phyloP scores from a whole-genome alignment of 1,284 basidiomycete species.

The Ustilago vetiveriae region DNA sequence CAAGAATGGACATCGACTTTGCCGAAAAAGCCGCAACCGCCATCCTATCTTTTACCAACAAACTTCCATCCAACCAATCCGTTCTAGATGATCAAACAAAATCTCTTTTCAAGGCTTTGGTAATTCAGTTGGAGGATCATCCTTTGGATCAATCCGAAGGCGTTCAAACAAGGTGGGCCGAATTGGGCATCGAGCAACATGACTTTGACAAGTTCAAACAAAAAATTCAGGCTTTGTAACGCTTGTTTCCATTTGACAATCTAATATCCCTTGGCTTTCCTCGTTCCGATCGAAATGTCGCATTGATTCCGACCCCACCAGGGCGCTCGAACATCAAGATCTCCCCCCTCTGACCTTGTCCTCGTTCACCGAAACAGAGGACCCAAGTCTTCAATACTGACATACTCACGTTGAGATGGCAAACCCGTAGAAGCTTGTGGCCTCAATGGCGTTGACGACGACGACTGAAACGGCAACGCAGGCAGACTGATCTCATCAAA shows the following conservation, averaged over 20 bases:
- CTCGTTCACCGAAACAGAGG: no score
- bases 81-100: not conserved
- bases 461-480: conserved; percentile 16
- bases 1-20: conserved; percentile 77
- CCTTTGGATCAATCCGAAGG: conserved; percentile 5
- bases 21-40: conserved; percentile 81
- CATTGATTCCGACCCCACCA: no score
- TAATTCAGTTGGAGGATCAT: conserved; percentile 8
- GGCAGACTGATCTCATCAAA: conserved; percentile 31
- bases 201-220: conserved; percentile 6
- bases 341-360: no score
- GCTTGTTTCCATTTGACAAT: no score
- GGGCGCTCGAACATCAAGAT: no score
- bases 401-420: no score
- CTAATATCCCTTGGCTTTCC: no score
- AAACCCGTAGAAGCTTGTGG: no score
- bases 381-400: no score
- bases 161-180: conserved; percentile 8
- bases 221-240: conserved; percentile 10
- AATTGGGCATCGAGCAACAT: conserved; percentile 15
- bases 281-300: no score
- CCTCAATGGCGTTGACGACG: conserved; percentile 1
- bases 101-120: conserved; percentile 8
- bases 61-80: conserved; percentile 2
- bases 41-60: conserved; percentile 63